These are phyloP conservation scores for Xerocomus spinulosus DNA, from an alignment of 768 basidiomycete species.

Conservation along the genomic window DNA sequence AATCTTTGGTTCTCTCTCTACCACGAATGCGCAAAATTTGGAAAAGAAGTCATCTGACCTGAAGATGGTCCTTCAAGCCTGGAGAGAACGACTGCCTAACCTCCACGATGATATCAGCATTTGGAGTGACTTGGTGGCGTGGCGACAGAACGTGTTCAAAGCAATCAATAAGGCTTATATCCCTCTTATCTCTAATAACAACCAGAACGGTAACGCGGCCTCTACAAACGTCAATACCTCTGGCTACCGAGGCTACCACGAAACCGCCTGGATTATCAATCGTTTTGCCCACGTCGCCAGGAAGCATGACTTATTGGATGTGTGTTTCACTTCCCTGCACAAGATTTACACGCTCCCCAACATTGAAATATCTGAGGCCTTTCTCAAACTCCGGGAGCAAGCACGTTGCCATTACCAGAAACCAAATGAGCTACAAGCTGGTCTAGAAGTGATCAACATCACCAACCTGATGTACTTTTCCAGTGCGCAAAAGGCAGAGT, in stretches of 20 bases:
- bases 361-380: constrained; percentile 99
- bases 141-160: constrained; percentile 97
- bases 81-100: constrained; percentile 96
- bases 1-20: constrained; percentile 86
- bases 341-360: constrained; percentile 99
- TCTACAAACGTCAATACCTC: constrained; percentile 68
- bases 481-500: constrained; percentile 91
- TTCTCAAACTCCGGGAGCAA: constrained; percentile 97
- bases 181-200: constrained; percentile 69
- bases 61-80: constrained; percentile 93
- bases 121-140: constrained; percentile 98
- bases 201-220: constrained; percentile 46
- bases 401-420: constrained; percentile 98
- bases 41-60: constrained; percentile 94
- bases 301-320: constrained; percentile 93
- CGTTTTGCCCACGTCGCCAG: constrained; percentile 98
- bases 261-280: constrained; percentile 99
- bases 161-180: constrained; percentile 96
- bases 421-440: constrained; percentile 87
- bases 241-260: constrained; percentile 95
- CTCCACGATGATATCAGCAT: constrained; percentile 96
- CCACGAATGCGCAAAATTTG: constrained; percentile 81
- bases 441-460: constrained; percentile 98
- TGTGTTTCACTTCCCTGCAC: constrained; percentile 89
- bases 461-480: constrained; percentile 99